Evolutionary conservation across 2,329 filamentous ascomycete species (phyloP).

Genomic region (Penicillium occitanis): DNA sequence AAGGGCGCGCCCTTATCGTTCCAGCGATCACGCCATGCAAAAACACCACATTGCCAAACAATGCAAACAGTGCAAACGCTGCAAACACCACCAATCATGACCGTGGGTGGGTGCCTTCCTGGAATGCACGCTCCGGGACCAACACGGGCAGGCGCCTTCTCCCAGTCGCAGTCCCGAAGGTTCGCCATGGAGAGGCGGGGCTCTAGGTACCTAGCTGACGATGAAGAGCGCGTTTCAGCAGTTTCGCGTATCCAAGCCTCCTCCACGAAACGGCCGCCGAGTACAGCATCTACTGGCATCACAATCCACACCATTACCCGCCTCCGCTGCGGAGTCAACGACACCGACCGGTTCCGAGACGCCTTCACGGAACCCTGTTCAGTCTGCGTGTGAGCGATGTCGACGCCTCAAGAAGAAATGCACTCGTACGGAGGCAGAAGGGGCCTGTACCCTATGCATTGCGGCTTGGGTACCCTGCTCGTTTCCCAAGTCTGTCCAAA

Average conservation of each 20-base stretch:
- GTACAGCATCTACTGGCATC: neutral
- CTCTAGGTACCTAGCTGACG: neutral
- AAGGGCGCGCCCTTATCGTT: too few relatives aligned
- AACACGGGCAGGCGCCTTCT: neutral
- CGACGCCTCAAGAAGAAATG: conserved; percentile 51
- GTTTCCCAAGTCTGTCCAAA: conserved; percentile 32
- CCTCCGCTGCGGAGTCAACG: neutral
- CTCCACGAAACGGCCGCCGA: conserved; percentile 12
- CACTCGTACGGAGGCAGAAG: conserved; percentile 38
- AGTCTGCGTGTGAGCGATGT: conserved; percentile 45
- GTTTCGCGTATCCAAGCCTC: conserved; percentile 16
- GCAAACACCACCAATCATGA: neutral
- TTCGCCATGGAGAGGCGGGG: neutral
- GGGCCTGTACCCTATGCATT: conserved; percentile 41
- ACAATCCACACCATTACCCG: neutral
- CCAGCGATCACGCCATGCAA: neutral
- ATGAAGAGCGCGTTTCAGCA: conserved; percentile 23
- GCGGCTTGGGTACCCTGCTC: conserved; percentile 44
- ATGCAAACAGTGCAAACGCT: conserved; percentile 17
- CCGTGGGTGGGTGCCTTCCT: neutral
- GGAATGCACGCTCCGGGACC: too few relatives aligned
- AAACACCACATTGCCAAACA: neutral
- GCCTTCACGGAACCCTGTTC: conserved; percentile 12
- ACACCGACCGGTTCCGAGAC: neutral
- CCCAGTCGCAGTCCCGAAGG: neutral